A percentile compares a stretch with the other conserved stretches of the same genome.
Evolutionary conservation across 192 early-diverging fungal genomes (phyloP).

Genomic region (Backusella sp.): DNA sequence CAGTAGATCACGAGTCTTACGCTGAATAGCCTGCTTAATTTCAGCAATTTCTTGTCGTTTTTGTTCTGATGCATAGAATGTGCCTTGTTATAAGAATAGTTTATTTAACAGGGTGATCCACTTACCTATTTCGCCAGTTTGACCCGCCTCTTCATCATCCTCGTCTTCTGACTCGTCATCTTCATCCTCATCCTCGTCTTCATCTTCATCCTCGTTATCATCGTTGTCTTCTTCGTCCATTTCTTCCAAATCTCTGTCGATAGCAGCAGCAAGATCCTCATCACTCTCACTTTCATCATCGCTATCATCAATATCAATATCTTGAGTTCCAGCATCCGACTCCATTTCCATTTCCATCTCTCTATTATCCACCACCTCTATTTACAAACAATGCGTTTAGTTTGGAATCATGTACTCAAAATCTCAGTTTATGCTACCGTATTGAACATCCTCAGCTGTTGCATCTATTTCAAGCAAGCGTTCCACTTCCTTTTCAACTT

Average conservation of each 20-base stretch:
- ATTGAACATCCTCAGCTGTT: slow-evolving; percentile 67
- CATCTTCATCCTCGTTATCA: slow-evolving; percentile 50
- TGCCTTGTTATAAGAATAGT: not conserved
- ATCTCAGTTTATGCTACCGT: slow-evolving; percentile 41
- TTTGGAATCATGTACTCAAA: not conserved
- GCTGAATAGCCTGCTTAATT: slow-evolving; percentile 55
- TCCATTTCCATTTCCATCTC: slow-evolving; percentile 32
- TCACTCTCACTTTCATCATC: slow-evolving; percentile 44
- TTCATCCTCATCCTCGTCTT: slow-evolving; percentile 52
- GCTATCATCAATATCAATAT: slow-evolving; percentile 44
- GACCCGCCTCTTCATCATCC: slow-evolving; percentile 37
- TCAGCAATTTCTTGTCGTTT: slow-evolving; percentile 64
- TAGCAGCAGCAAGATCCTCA: slow-evolving; percentile 41
- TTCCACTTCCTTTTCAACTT: slow-evolving; percentile 82
- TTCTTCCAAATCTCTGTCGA: slow-evolving; percentile 44
- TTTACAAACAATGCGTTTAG: not conserved
- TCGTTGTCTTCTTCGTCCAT: slow-evolving; percentile 50
- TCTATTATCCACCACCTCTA: slow-evolving; percentile 37
- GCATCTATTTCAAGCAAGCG: slow-evolving; percentile 72
- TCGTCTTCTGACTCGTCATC: slow-evolving; percentile 52
- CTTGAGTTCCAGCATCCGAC: slow-evolving; percentile 35
- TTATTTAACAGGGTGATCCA: not conserved
- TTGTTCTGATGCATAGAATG: slow-evolving; percentile 28
- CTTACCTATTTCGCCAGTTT: slow-evolving; percentile 42
- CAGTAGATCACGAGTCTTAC: slow-evolving; percentile 50